phyloP scores from a whole-genome alignment of 139 green algal species.

The Chlorella sp. region DNA sequence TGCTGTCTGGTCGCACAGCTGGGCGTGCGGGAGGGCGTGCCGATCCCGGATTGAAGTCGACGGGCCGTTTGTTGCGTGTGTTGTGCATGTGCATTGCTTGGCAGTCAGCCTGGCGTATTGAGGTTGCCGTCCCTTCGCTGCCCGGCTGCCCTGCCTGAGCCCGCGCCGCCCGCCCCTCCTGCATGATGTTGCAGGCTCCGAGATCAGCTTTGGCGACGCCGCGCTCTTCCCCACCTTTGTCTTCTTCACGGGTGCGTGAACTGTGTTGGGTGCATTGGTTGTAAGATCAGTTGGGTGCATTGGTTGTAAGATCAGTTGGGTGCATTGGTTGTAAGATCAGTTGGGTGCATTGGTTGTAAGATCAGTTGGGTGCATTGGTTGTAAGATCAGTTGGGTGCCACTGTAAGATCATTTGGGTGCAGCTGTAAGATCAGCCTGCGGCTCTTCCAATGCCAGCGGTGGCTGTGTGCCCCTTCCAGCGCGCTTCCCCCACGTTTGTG shows the following conservation, averaged over 20 bases:
- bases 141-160: no score
- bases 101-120: no score
- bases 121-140: no score
- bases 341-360: not conserved
- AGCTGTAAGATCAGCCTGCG: no score
- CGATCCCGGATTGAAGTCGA: conserved; percentile 36
- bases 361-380: not conserved
- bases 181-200: conserved; percentile 8
- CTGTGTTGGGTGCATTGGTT: not conserved
- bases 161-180: no score
- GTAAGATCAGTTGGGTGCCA: not conserved
- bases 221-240: conserved; percentile 78
- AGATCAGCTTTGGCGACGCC: conserved; percentile 59
- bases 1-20: no score
- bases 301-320: no score
- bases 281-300: not conserved
- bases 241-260: conserved; percentile 55
- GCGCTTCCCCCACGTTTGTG: no score
- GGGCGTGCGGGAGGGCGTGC: conserved; percentile 69
- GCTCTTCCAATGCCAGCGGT: no score
- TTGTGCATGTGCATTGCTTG: no score
- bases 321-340: not conserved
- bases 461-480: no score
- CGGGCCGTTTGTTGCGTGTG: conserved; percentile 60
- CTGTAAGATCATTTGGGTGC: no score